phyloP scores from a whole-genome alignment of 768 basidiomycete species.

The Pleurotus salmoneostramineus region DNA sequence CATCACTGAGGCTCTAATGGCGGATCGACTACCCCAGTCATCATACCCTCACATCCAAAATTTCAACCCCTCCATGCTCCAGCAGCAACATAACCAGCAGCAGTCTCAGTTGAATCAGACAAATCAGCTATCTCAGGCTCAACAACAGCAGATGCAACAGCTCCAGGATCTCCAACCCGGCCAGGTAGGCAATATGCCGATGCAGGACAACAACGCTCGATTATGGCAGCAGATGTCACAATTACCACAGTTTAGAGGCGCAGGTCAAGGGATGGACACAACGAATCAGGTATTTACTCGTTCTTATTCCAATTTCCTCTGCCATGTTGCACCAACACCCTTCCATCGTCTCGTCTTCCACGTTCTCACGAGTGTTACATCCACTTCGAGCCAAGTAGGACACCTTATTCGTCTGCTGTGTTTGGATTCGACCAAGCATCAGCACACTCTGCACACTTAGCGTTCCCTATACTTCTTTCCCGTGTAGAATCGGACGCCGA shows the following conservation, averaged over 20 bases:
- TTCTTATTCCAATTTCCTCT: conserved; percentile 12
- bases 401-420: conserved; percentile 3
- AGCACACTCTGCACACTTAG: conserved; percentile 18
- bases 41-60: conserved; percentile 37
- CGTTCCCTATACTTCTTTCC: conserved; percentile 9
- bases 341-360: not conserved
- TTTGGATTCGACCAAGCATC: conserved; percentile 5
- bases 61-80: conserved; percentile 40
- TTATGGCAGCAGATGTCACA: conserved; percentile 58
- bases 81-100: conserved; percentile 41
- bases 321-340: not conserved
- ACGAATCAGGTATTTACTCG: conserved; percentile 43
- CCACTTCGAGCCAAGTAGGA: conserved; percentile 8
- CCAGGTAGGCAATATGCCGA: conserved; percentile 32
- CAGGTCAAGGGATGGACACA: conserved; percentile 33
- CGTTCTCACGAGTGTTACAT: conserved; percentile 2
- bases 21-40: conserved; percentile 56
- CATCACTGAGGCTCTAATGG: conserved; percentile 37
- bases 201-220: conserved; percentile 45
- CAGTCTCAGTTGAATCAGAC: conserved; percentile 36
- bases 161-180: conserved; percentile 38
- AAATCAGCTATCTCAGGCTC: conserved; percentile 30
- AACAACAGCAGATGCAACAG: conserved; percentile 39
- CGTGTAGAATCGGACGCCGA: conserved; percentile 7
- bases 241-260: conserved; percentile 38